A percentile compares a stretch with the other conserved stretches of the same genome.
Conservation (phyloP, 2,329 filamentous ascomycete species). For the Trichophyton simii region DNA sequence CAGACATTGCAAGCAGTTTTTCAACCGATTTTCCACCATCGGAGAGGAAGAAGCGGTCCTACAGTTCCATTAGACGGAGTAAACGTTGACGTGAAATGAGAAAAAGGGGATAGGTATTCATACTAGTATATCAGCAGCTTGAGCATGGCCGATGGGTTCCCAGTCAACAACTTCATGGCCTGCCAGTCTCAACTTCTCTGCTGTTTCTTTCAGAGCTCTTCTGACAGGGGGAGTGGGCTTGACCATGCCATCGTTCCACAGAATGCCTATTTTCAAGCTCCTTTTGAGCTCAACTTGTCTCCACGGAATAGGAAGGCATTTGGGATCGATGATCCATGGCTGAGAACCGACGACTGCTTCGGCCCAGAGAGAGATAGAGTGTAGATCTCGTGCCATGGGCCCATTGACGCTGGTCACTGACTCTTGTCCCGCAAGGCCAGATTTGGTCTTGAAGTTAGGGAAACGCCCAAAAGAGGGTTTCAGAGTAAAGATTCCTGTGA, state of each 20-base stretch:
- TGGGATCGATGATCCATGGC: slow-evolving; percentile 29
- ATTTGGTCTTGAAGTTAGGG: slow-evolving; percentile 43
- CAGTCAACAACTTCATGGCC: slow-evolving; percentile 30
- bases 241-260: slow-evolving; percentile 36
- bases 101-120: neutral
- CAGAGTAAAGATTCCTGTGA: slow-evolving; percentile 42
- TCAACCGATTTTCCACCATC: slow-evolving; percentile 39
- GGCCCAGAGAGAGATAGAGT: slow-evolving; percentile 25
- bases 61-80: neutral
- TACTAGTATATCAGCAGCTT: slow-evolving; percentile 31
- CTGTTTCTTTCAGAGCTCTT: slow-evolving; percentile 24
- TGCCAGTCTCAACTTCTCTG: slow-evolving; percentile 22
- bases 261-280: slow-evolving; percentile 36
- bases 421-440: slow-evolving; percentile 29
- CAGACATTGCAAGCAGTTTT: slow-evolving; percentile 16
- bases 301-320: slow-evolving; percentile 29
- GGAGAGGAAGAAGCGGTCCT: slow-evolving; percentile 30
- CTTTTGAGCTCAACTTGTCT: slow-evolving; percentile 21
- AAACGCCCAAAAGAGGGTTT: slow-evolving; percentile 45
- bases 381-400: slow-evolving; percentile 26
- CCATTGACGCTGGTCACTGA: slow-evolving; percentile 30
- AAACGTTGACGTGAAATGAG: neutral
- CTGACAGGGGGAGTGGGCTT: slow-evolving; percentile 40
- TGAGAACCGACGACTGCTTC: slow-evolving; percentile 23
- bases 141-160: slow-evolving; percentile 38